A percentile compares a stretch with the other conserved stretches of the same genome.
Conservation (phyloP, 352 stramenopile species). For the Phytophthora fragariae region DNA sequence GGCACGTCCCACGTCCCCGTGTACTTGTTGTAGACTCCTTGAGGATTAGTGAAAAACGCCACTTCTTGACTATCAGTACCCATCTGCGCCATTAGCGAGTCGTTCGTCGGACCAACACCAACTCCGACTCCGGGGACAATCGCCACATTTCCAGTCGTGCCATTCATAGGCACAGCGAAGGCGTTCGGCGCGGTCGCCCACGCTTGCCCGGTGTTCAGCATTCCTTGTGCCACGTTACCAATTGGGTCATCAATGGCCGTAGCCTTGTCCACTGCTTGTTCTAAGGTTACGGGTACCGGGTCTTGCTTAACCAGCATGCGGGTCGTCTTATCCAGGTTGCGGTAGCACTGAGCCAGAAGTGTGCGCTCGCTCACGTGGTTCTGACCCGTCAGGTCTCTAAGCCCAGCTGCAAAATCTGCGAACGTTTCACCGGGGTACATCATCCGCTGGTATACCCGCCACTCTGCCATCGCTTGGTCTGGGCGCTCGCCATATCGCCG, state of each 20-base stretch:
- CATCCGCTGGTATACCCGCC: too few relatives aligned
- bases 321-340: not conserved
- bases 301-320: not conserved
- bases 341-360: not conserved
- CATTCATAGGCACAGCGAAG: too few relatives aligned
- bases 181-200: not conserved
- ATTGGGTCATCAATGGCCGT: not conserved
- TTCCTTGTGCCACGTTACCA: not conserved
- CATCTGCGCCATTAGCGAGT: too few relatives aligned
- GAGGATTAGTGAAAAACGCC: not conserved
- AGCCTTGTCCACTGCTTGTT: not conserved
- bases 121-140: too few relatives aligned
- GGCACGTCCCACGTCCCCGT: not conserved
- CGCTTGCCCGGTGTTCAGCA: not conserved
- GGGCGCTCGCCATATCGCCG: too few relatives aligned
- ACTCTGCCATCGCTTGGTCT: too few relatives aligned
- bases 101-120: too few relatives aligned
- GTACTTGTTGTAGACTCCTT: not conserved
- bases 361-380: not conserved
- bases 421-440: too few relatives aligned
- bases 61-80: too few relatives aligned
- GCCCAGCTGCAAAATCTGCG: too few relatives aligned
- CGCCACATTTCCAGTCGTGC: too few relatives aligned
- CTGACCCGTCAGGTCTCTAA: too few relatives aligned
- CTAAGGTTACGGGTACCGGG: not conserved